Evolutionary conservation across 306 rosid genomes (phyloP).

Genomic region (Urtica urens): DNA sequence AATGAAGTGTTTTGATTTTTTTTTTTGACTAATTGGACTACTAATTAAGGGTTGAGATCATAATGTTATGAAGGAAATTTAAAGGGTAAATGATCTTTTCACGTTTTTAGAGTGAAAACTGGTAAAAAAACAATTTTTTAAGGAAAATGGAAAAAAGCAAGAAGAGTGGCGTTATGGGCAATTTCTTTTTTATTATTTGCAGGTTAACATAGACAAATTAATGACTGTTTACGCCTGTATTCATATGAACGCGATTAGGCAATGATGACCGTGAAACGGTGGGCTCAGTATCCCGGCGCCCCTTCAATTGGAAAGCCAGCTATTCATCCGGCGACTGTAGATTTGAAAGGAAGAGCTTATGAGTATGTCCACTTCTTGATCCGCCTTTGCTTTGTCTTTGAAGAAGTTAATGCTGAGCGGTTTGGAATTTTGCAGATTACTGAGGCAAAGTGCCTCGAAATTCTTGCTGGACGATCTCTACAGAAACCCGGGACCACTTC

Average conservation of each 20-base stretch:
- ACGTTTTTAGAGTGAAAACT: no score
- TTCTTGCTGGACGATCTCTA: conserved; percentile 79
- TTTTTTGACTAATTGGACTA: no score
- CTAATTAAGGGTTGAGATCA: no score
- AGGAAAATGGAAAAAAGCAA: no score
- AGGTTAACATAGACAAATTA: conserved; percentile 3
- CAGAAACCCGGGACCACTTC: conserved; percentile 97
- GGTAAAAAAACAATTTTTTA: no score
- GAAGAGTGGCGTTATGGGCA: no score
- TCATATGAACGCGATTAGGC: conserved; percentile 33
- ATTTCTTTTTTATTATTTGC: no score
- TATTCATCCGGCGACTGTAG: conserved; percentile 90
- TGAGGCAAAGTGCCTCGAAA: conserved; percentile 53
- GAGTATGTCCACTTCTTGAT: conserved; percentile 44
- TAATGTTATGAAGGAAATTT: no score
- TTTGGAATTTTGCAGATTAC: conserved; percentile 47
- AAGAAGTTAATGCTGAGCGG: not conserved
- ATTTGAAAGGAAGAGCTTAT: conserved; percentile 91
- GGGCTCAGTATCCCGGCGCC: conserved; percentile 82
- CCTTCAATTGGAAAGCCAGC: conserved; percentile 85
- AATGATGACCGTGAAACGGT: conserved; percentile 93
- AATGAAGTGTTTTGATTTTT: no score
- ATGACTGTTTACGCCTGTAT: conserved; percentile 10
- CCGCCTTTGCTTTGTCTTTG: not conserved
- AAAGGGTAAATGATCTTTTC: no score